A percentile compares a stretch with the other conserved stretches of the same genome.
These are phyloP conservation scores for Verticillium klebahnii DNA, from an alignment of 2,329 filamentous ascomycete genomes.

Conservation along the genomic window DNA sequence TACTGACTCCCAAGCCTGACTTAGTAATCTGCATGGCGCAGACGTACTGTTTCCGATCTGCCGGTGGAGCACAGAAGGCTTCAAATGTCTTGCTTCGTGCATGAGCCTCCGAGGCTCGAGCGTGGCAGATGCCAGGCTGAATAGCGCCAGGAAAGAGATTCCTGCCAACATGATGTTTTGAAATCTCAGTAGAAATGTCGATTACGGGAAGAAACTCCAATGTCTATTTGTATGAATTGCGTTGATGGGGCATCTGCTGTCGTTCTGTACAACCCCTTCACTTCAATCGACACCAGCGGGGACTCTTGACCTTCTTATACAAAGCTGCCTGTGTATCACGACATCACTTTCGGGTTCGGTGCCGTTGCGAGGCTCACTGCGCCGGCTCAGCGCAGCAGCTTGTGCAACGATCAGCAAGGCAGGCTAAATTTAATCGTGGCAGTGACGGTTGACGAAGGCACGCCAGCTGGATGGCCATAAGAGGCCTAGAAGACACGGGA, in stretches of 20 bases:
- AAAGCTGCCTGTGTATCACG: too few relatives aligned
- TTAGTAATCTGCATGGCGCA: not conserved
- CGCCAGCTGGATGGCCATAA: not conserved
- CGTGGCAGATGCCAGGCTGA: not conserved
- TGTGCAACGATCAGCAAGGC: not conserved
- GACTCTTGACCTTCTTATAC: not conserved
- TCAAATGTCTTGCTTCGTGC: not conserved
- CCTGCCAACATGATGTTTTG: not conserved
- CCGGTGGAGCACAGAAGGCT: not conserved
- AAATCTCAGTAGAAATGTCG: too few relatives aligned
- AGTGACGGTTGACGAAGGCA: not conserved
- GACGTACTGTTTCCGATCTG: not conserved
- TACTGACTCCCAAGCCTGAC: not conserved
- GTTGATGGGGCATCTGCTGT: too few relatives aligned
- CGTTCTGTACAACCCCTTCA: too few relatives aligned
- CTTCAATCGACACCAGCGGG: too few relatives aligned
- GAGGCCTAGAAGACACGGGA: not conserved
- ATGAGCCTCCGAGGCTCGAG: not conserved
- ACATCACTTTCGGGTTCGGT: not conserved
- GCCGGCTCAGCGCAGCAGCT: not conserved
- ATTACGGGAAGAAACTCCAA: too few relatives aligned
- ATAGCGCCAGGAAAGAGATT: not conserved
- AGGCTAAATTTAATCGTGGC: not conserved
- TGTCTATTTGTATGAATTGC: too few relatives aligned
- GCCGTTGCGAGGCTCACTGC: not conserved